phyloP scores from a whole-genome alignment of 2,329 filamentous ascomycete genomes.

The Calonectria honghensis region DNA sequence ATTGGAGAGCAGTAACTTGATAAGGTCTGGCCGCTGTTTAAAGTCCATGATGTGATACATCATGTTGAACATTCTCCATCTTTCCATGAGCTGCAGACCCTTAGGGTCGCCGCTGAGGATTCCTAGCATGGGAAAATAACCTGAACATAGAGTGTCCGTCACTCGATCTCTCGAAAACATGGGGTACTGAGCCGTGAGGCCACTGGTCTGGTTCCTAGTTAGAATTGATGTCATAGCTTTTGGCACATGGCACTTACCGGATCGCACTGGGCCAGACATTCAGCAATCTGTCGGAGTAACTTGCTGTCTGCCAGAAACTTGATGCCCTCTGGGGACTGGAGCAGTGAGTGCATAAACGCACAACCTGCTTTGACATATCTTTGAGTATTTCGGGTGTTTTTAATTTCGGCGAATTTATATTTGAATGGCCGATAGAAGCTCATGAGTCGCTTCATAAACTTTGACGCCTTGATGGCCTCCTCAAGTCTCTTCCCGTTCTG shows the following conservation, averaged over 20 bases:
- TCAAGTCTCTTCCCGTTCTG: slow-evolving; percentile 93
- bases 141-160: slow-evolving; percentile 89
- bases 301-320: slow-evolving; percentile 94
- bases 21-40: slow-evolving; percentile 91
- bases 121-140: slow-evolving; percentile 95
- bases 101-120: slow-evolving; percentile 87
- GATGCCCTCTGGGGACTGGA: slow-evolving; percentile 89
- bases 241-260: slow-evolving; percentile 72
- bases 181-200: slow-evolving; percentile 86
- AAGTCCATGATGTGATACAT: slow-evolving; percentile 98
- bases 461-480: slow-evolving; percentile 94
- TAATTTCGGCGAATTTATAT: slow-evolving; percentile 91
- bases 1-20: slow-evolving; percentile 90
- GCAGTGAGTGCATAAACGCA: slow-evolving; percentile 87
- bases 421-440: slow-evolving; percentile 99
- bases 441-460: slow-evolving; percentile 95
- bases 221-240: slow-evolving; percentile 43
- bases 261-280: slow-evolving; percentile 96
- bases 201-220: slow-evolving; percentile 72
- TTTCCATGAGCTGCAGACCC: slow-evolving; percentile 91
- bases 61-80: slow-evolving; percentile 99
- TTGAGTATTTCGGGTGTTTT: slow-evolving; percentile 93
- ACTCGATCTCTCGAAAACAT: slow-evolving; percentile 92
- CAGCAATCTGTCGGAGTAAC: slow-evolving; percentile 92
- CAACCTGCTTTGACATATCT: slow-evolving; percentile 95